phyloP scores from a whole-genome alignment of 495 filamentous ascomycete species.

The Penicillium chermesinum region DNA sequence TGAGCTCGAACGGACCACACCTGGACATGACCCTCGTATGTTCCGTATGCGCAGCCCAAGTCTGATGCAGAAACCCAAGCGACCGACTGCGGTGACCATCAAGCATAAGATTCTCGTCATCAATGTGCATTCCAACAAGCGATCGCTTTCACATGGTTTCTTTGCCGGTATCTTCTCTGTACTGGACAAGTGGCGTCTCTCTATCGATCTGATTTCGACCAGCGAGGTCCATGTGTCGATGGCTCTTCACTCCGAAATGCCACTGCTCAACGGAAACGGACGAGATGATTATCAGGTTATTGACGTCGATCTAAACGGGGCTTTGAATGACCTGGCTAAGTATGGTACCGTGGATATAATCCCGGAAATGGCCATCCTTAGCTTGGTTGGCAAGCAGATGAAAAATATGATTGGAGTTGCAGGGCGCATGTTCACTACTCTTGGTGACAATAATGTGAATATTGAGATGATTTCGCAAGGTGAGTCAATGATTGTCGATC shows the following conservation, averaged over 20 bases:
- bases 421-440: conserved; percentile 81
- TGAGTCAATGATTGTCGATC: conserved; percentile 36
- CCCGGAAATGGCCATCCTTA: conserved; percentile 84
- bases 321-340: conserved; percentile 62
- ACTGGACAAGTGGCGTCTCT: conserved; percentile 71
- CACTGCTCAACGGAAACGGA: conserved; percentile 48
- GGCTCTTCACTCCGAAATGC: conserved; percentile 71
- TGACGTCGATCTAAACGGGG: conserved; percentile 57
- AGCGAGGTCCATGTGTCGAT: conserved; percentile 94
- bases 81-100: conserved; percentile 91
- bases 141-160: conserved; percentile 83
- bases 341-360: conserved; percentile 84
- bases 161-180: conserved; percentile 85
- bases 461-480: conserved; percentile 98
- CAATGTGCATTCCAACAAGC: conserved; percentile 92
- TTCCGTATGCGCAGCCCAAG: conserved; percentile 48
- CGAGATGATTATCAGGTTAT: conserved; percentile 62
- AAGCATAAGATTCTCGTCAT: conserved; percentile 90
- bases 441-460: conserved; percentile 84
- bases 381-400: conserved; percentile 88
- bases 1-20: conserved; percentile 42
- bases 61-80: conserved; percentile 49
- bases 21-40: conserved; percentile 41
- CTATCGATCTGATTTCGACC: conserved; percentile 89
- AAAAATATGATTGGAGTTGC: conserved; percentile 91